These are phyloP conservation scores for Trichoderma hamatum DNA, from an alignment of 2,329 filamentous ascomycete genomes.

Conservation along the genomic window DNA sequence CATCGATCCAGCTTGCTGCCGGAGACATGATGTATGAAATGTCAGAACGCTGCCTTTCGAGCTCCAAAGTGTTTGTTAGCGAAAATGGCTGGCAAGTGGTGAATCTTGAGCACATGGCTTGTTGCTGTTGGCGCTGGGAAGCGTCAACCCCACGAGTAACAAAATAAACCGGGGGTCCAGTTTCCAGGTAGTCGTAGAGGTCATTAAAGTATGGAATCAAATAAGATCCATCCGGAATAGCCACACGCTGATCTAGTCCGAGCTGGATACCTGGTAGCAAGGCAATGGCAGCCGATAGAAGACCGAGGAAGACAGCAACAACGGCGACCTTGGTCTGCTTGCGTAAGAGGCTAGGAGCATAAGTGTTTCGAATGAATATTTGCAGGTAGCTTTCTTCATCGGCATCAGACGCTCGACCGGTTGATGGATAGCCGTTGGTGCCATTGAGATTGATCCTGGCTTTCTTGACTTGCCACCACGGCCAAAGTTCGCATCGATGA, in stretches of 20 bases:
- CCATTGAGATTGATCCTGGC: conserved; percentile 67
- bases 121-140: conserved; percentile 75
- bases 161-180: conserved; percentile 94
- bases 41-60: conserved; percentile 86
- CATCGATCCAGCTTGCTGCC: conserved; percentile 94
- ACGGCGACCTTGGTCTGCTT: conserved; percentile 79
- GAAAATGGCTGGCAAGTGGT: conserved; percentile 84
- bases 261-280: conserved; percentile 83
- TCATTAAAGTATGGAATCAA: conserved; percentile 97
- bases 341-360: conserved; percentile 79
- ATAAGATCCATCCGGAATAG: conserved; percentile 91
- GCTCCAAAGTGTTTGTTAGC: conserved; percentile 86
- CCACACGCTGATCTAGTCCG: conserved; percentile 91
- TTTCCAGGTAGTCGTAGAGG: conserved; percentile 87
- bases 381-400: conserved; percentile 85
- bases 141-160: conserved; percentile 81
- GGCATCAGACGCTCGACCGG: conserved; percentile 66
- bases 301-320: conserved; percentile 78
- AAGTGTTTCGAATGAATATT: conserved; percentile 85
- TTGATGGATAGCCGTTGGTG: conserved; percentile 57
- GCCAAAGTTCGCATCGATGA: conserved; percentile 86
- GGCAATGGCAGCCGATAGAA: conserved; percentile 84
- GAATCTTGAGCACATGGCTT: conserved; percentile 87
- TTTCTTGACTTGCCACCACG: conserved; percentile 79
- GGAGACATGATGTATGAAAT: conserved; percentile 87